Base-by-base conservation (phyloP, 371 early-diverging fungal genomes). In the Zopfochytrium polystomum region DNA sequence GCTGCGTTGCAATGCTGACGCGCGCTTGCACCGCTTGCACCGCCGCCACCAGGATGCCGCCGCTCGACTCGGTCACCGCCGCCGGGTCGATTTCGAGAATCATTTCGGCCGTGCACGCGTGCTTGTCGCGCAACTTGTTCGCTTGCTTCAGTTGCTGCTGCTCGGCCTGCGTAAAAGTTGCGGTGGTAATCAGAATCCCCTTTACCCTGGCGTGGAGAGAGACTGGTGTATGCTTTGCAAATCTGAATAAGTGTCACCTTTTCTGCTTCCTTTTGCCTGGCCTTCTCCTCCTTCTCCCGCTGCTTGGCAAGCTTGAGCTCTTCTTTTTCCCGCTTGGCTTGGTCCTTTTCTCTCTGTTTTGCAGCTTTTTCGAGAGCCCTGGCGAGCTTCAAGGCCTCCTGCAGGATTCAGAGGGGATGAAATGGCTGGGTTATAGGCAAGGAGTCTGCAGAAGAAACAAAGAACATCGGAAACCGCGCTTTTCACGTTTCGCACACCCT, bases 21-120 rank as follows among this genome's bases (percentile, higher is more conserved):
- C 67, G 60, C 0, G 75, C 75, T 7, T 76, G 74, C n/a, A 67
- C 66, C 23, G 58, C 68, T 44, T 67, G 55, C 20, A 81, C 56
- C 11, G 68, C 58, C 0, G 58, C 43, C 22, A 75, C 59, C 31
- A 70, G 58, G 6, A 73, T 50, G 11, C 76, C 62, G n/a, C 76
- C 58, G 18, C 56, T 11, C 26, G 35, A 55, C 31, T 58, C 60
- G 23, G 42, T 31, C 5, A 60, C 43, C 52, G 67, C 71, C 30
- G 34, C 49, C 1, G 64, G 67, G 43, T 80, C 76, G 2, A 86
- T 50, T 26, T 77, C 74, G 0, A 85, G 49, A 33, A 82, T 81
- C 78, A 86, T 82, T 52, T 86, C 85, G 32, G 62, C 61, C 5
- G 78, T 51, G 3, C 71, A 67, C 18, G 82, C 76, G 0, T 62